A percentile compares a stretch with the other conserved stretches of the same genome.
These are phyloP conservation scores for Daedaleopsis sinensis DNA, from an alignment of 768 basidiomycete genomes.

Conservation along the genomic window DNA sequence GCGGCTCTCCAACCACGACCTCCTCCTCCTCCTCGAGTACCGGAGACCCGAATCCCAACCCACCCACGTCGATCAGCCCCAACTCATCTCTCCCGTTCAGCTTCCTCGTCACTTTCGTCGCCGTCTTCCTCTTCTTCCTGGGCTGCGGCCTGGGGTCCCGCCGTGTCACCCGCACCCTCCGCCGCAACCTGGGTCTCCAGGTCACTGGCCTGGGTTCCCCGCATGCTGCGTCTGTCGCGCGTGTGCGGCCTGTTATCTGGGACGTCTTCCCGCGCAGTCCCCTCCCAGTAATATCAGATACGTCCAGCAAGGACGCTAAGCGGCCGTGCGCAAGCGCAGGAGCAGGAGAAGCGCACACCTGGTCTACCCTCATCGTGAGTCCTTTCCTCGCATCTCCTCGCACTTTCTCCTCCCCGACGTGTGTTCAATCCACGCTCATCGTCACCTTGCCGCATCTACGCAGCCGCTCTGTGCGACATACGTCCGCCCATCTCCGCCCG, in stretches of 20 bases:
- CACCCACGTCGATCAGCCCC: slow-evolving; percentile 5
- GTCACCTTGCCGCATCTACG: neutral
- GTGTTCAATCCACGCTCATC: neutral
- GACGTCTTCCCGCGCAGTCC: slow-evolving; percentile 19
- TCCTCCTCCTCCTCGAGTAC: neutral
- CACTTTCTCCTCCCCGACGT: neutral
- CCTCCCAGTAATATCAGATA: too few species aligned
- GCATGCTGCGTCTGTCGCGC: neutral
- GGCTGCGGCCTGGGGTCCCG: slow-evolving; percentile 33
- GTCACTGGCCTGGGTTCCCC: neutral
- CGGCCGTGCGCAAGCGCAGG: neutral
- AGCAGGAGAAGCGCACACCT: neutral
- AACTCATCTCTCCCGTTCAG: slow-evolving; percentile 32
- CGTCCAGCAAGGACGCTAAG: too few species aligned
- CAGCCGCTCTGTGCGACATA: slow-evolving; percentile 7
- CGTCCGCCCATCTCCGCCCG: neutral
- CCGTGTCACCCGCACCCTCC: slow-evolving; percentile 23
- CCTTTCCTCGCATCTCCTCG: slow-evolving; percentile 16
- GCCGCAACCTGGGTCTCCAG: slow-evolving; percentile 23
- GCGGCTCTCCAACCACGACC: neutral
- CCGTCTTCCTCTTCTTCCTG: slow-evolving; percentile 33
- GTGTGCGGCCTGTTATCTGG: slow-evolving; percentile 24
- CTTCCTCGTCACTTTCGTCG: slow-evolving; percentile 35
- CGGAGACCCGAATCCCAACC: neutral
- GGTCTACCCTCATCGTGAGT: slow-evolving; percentile 8